Evolutionary conservation across 768 basidiomycete genomes (phyloP).

Genomic region (Lentinula detonsa): DNA sequence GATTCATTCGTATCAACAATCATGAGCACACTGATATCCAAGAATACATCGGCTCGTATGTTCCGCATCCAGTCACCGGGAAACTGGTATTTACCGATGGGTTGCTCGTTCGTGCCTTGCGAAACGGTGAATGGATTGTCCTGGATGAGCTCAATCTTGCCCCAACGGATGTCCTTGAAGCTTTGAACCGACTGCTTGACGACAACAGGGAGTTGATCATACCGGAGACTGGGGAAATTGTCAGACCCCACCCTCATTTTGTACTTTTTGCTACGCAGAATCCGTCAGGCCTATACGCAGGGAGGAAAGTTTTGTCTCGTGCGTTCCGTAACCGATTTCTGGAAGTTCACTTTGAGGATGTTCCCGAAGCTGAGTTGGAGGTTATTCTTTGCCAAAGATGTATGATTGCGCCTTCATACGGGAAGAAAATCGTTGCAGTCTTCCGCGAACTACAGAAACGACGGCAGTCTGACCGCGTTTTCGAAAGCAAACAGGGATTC

Average conservation of each 20-base stretch:
- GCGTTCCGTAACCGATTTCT: conserved; percentile 97
- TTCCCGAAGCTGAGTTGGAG: conserved; percentile 90
- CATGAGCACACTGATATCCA: conserved; percentile 99
- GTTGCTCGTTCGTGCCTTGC: conserved; percentile 84
- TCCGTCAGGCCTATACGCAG: conserved; percentile 92
- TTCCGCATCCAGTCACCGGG: conserved; percentile 89
- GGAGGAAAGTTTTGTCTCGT: conserved; percentile 89
- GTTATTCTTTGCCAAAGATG: conserved; percentile 91
- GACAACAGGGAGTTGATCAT: conserved; percentile 96
- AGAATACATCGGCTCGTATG: conserved; percentile 95
- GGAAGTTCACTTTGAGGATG: conserved; percentile 96
- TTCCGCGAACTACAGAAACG: conserved; percentile 92
- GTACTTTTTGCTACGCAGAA: conserved; percentile 99
- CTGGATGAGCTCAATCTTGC: conserved; percentile 97
- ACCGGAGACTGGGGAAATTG: conserved; percentile 92
- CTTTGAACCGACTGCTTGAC: conserved; percentile 91
- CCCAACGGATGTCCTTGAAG: conserved; percentile 96
- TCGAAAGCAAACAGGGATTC: conserved; percentile 96
- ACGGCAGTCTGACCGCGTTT: conserved; percentile 85
- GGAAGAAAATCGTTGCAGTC: conserved; percentile 82
- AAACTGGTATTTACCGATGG: conserved; percentile 95
- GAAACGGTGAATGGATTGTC: conserved; percentile 95
- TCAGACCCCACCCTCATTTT: conserved; percentile 91
- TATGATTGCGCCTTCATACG: conserved; percentile 90
- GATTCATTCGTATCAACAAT: conserved; percentile 97